Base-by-base conservation (phyloP, 352 stramenopile genomes). In the Pythium diclinum region DNA sequence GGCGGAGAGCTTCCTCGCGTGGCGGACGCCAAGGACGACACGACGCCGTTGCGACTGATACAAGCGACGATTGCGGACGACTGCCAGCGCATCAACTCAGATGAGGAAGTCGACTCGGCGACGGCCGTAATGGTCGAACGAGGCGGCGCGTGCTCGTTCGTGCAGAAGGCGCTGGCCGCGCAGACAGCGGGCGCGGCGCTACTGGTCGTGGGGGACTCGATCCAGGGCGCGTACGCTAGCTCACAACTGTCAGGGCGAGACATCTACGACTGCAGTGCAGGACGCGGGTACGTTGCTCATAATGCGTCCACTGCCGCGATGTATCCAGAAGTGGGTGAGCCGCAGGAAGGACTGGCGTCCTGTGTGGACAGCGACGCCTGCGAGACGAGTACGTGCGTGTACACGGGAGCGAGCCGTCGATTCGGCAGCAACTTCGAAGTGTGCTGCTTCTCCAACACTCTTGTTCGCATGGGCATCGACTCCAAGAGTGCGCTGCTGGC, bases 231-330 rank as follows among this genome's bases (percentile, higher is more conserved):
- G 1, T 73, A 78, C 32, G 56, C 56, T 2, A 75, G 66, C 25
- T 56, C 71, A 46, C 54, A 64, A 13, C 59, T 69, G 28, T 57
- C 56, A 3, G 68, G 70, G 10, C 42, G 32, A 11, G 25, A 46
- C 0, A 64, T 71, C n/a, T 87, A 78, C 61, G 75, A 91, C 66
- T 91, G 79, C 56, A 32, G 61, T 2, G 62, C 84, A 21, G 82
- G 82, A 6, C 53, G 68, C 10, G 69, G 74, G 5, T 63, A 55
- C 0, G 76, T 85, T 19, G 61, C 34, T 33, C 67, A 60, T 28
- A 87, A 85, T 36, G 73, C 65, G 13, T 78, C 77, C 3, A 16
- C 32, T 6, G 7, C 36, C 4, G 38, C 34, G 36, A n/a, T 53
- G 48, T 87, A 72, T 36, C 76, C 74, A 8, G 23, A 71, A 13